A percentile compares a stretch with the other conserved stretches of the same genome.
phyloP scores from a whole-genome alignment of 2,329 filamentous ascomycete genomes.

The Thermothelomyces thermophilus region DNA sequence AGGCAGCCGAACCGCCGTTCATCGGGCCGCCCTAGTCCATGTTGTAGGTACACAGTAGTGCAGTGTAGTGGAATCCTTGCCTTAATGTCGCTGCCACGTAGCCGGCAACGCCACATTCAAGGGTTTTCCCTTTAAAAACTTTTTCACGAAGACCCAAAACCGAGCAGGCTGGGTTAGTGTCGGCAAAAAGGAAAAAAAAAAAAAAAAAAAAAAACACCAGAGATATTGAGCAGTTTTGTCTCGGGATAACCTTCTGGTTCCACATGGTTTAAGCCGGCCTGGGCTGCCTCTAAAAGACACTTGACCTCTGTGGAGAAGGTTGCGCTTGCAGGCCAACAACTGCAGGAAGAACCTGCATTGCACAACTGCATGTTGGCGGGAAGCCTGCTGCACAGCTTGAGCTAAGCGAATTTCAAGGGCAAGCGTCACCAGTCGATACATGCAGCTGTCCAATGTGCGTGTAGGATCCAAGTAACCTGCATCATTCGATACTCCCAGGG shows the following conservation, averaged over 20 bases:
- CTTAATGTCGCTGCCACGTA: slow-evolving; percentile 8
- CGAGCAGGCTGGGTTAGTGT: neutral
- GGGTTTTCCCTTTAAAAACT: neutral
- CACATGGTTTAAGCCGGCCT: neutral
- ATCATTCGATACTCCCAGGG: too few relatives aligned
- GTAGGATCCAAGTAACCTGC: too few relatives aligned
- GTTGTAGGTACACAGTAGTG: too few relatives aligned
- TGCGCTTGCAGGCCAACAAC: neutral
- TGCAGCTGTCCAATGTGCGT: too few relatives aligned
- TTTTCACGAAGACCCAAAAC: neutral
- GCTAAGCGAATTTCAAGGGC: too few relatives aligned
- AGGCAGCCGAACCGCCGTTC: slow-evolving; percentile 11
- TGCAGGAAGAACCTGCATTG: neutral
- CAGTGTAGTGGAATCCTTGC: too few relatives aligned
- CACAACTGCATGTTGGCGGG: neutral
- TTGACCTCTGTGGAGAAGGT: neutral
- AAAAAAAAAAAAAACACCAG: too few relatives aligned
- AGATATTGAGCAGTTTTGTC: too few relatives aligned
- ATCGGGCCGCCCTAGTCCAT: slow-evolving; percentile 3
- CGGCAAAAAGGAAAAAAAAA: neutral
- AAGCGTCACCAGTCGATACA: too few relatives aligned
- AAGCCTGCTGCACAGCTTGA: neutral
- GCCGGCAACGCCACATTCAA: slow-evolving; percentile 3
- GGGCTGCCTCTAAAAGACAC: neutral
- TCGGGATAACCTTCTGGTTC: too few relatives aligned